phyloP scores from a whole-genome alignment of 2,329 filamentous ascomycete genomes.

The Fusarium praegraminearum region DNA sequence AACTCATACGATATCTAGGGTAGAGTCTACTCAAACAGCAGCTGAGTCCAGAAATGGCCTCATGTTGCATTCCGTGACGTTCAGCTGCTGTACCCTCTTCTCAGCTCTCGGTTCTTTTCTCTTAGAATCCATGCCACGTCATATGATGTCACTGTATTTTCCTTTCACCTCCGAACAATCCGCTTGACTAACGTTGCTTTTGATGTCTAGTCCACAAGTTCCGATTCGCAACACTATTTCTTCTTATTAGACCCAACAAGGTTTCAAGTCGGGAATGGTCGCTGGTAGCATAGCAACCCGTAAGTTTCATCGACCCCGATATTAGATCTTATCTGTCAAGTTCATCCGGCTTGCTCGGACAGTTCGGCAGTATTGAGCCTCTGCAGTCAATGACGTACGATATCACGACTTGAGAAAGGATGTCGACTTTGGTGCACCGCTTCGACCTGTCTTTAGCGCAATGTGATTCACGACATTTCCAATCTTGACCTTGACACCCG shows the following conservation, averaged over 20 bases:
- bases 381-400: slow-evolving; percentile 7
- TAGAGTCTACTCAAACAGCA: too few relatives aligned
- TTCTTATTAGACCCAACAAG: neutral
- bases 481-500: slow-evolving; percentile 78
- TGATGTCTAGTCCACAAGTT: slow-evolving; percentile 6
- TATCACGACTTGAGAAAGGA: slow-evolving; percentile 35
- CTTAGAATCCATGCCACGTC: slow-evolving; percentile 25
- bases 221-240: slow-evolving; percentile 2
- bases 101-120: slow-evolving; percentile 12
- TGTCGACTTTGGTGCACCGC: neutral
- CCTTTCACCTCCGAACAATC: slow-evolving; percentile 7
- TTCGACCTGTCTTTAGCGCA: slow-evolving; percentile 47
- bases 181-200: slow-evolving; percentile 9
- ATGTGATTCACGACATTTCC: slow-evolving; percentile 74
- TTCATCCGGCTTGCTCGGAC: neutral
- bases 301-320: slow-evolving; percentile 5
- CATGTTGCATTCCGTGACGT: neutral
- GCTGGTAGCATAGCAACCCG: slow-evolving; percentile 21
- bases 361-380: neutral
- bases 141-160: slow-evolving; percentile 36
- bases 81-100: slow-evolving; percentile 11
- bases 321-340: slow-evolving; percentile 9
- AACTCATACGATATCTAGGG: neutral
- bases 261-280: neutral
- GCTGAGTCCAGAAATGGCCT: neutral